Evolutionary conservation across 176 grass and related monocot species (phyloP).

Genomic region (Oryza meyeriana): DNA sequence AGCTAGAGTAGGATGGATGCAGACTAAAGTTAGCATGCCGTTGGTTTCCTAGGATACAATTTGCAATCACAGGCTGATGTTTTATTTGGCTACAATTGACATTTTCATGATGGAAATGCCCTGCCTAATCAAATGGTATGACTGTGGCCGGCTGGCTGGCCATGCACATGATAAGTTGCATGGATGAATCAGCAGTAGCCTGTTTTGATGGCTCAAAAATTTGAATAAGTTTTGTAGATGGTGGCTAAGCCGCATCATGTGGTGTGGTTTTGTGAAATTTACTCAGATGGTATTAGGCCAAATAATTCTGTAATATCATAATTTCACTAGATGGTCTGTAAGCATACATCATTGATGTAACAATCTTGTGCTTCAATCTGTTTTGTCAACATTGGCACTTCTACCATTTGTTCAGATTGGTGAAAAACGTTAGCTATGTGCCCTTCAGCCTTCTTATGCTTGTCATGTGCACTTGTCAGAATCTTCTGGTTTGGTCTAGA

Average conservation of each 20-base stretch:
- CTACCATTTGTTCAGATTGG: background rate
- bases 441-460: background rate
- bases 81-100: background rate
- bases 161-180: background rate
- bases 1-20: background rate
- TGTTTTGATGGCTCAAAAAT: background rate
- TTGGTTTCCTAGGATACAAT: background rate
- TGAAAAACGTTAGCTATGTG: background rate
- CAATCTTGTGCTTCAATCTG: background rate
- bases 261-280: background rate
- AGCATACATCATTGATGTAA: background rate
- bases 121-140: background rate
- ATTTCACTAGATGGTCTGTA: background rate
- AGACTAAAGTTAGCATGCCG: background rate
- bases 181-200: background rate
- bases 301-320: background rate
- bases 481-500: background rate
- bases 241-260: background rate
- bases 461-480: background rate
- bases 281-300: background rate
- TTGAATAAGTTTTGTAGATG: background rate
- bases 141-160: too few relatives aligned
- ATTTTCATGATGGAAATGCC: background rate
- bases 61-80: background rate
- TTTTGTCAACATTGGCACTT: background rate